Base-by-base conservation (phyloP, 129 eudicot species). In the Chrysanthemum seticuspe region DNA sequence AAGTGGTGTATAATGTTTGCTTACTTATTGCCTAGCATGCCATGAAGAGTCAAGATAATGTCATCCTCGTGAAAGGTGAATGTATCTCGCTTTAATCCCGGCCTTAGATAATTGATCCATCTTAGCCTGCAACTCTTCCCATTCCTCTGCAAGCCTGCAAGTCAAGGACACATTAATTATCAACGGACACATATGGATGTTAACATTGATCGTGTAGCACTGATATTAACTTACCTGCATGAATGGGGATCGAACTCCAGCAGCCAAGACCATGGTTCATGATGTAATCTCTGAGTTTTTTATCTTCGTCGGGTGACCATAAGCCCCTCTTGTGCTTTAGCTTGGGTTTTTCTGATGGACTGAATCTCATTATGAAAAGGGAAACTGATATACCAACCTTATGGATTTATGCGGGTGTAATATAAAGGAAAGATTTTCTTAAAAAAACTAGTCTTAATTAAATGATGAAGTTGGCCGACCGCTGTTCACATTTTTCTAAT, bases 101-200 rank as follows among this genome's bases (percentile, higher is more conserved):
- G 96, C 36, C 96, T 72, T 14, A 89, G 76, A 72, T 92, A 89
- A 81, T 92, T 92, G 63, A 92, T 80, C 96, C 98, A 92, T 79
- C 98, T 83, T 76, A 92, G 81, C 75, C 96, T 85, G 81, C 98
- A 92, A 72, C 98, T 92, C 84, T 92, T 92, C 14, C 98, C 98
- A 15, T 76, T 89, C 66, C 98, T 83, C 64, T 89, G 80, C 76
- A 92, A 80, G 62, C 98, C 98, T 92, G 69, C 67, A 64, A 50
- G 48, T 49, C 23, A 79, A 73, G 6, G 48, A 70, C 31, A 70
- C 45, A 54, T 27, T 62, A 27, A 62, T 27, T 10, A 0, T 2
- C 67, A 62, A 13, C 49, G 2, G 40, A 59, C 31, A 23, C 4
- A 27, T 3, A 10, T 44, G 31, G 47, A 27, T 62, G 67, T 44